phyloP scores from a whole-genome alignment of 805 yeast genomes.

The Ogataea minuta region DNA sequence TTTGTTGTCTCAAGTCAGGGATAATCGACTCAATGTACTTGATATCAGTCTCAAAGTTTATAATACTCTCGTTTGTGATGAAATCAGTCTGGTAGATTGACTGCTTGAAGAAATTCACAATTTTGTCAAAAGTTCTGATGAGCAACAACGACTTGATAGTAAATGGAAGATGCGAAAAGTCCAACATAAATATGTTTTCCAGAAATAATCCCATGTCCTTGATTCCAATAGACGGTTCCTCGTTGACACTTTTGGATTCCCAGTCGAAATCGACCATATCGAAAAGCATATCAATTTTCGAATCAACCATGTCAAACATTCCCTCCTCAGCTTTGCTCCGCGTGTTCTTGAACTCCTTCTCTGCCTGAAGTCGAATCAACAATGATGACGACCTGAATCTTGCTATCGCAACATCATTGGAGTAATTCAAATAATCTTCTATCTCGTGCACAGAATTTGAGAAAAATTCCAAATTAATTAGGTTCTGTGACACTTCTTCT shows the following conservation, averaged over 20 bases:
- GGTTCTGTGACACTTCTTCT: constrained; percentile 86
- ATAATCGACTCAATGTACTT: constrained; percentile 65
- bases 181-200: constrained; percentile 80
- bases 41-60: constrained; percentile 78
- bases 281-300: constrained; percentile 72
- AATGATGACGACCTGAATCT: constrained; percentile 29
- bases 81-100: constrained; percentile 54
- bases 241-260: constrained; percentile 50
- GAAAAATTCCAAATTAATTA: constrained; percentile 85
- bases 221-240: constrained; percentile 69
- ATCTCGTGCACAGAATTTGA: constrained; percentile 71
- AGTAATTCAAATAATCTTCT: constrained; percentile 39
- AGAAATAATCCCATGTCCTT: constrained; percentile 83
- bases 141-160: constrained; percentile 77
- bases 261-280: constrained; percentile 88
- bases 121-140: constrained; percentile 81
- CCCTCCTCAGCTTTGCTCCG: constrained; percentile 74
- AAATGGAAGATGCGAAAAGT: constrained; percentile 77
- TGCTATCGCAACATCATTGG: constrained; percentile 37
- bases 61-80: constrained; percentile 59
- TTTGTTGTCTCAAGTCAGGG: constrained; percentile 34
- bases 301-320: constrained; percentile 78
- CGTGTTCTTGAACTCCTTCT: constrained; percentile 51
- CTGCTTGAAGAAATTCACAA: constrained; percentile 67
- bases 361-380: constrained; percentile 38